These are phyloP conservation scores for Bryum argenteum DNA, from an alignment of 225 moss, liverwort and hornwort species.

Conservation along the genomic window DNA sequence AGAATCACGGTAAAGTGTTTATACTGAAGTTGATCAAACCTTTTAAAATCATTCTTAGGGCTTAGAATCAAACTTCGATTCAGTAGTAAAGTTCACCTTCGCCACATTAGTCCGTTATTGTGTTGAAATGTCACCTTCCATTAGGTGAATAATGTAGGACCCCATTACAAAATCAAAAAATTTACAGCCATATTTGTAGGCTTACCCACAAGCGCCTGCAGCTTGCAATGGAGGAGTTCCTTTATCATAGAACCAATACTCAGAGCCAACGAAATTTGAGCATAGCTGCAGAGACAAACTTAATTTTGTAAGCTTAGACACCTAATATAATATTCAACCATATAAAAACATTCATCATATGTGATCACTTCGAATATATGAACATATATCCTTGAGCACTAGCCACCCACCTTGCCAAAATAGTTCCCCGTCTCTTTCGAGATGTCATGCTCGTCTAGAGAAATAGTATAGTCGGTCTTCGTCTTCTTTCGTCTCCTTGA, in stretches of 20 bases:
- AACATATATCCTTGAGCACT: background rate
- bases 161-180: background rate
- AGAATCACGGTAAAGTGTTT: background rate
- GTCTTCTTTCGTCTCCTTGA: conserved; percentile 72
- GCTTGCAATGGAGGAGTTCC: conserved; percentile 44
- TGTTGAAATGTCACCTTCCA: background rate
- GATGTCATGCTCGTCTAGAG: conserved; percentile 77
- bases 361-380: no score
- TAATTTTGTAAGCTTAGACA: background rate
- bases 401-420: conserved; percentile 79
- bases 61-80: background rate
- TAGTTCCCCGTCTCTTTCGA: conserved; percentile 79
- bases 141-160: background rate
- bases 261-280: conserved; percentile 87
- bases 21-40: background rate
- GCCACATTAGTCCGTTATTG: background rate
- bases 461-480: conserved; percentile 68
- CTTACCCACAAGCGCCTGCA: conserved; percentile 33
- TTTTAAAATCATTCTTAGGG: background rate
- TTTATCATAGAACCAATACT: conserved; percentile 95
- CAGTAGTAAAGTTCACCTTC: background rate
- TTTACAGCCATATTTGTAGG: background rate
- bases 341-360: background rate
- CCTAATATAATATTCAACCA: background rate
- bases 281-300: conserved; percentile 52